Percentiles rank a stretch among this genome's conserved stretches.
phyloP scores from a whole-genome alignment of 2,329 filamentous ascomycete genomes.

The Cytospora piceicola region DNA sequence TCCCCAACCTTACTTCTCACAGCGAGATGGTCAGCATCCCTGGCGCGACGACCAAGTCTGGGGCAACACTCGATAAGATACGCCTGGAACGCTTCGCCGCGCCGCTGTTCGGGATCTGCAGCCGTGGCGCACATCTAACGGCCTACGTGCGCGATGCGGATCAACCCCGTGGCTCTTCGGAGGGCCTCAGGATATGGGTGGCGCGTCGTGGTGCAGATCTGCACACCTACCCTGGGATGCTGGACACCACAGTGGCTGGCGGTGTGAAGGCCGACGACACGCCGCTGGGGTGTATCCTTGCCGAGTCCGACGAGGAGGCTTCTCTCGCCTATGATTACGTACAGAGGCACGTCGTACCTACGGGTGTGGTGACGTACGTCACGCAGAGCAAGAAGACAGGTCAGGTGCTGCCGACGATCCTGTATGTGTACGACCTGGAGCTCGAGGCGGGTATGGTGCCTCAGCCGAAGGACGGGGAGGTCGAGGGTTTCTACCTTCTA shows the following conservation, averaged over 20 bases:
- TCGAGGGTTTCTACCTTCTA: constrained; percentile 74
- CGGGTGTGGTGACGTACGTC: constrained; percentile 40
- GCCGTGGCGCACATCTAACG: constrained; percentile 69
- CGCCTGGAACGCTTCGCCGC: constrained; percentile 64
- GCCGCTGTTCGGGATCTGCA: constrained; percentile 68
- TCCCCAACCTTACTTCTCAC: constrained; percentile 45
- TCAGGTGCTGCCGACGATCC: constrained; percentile 40
- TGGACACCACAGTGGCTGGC: constrained; percentile 82
- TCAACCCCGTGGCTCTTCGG: background rate
- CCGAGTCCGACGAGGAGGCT: constrained; percentile 76
- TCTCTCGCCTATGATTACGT: constrained; percentile 41
- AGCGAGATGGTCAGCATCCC: constrained; percentile 49
- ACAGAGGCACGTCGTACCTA: constrained; percentile 32
- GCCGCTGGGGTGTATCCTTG: constrained; percentile 69
- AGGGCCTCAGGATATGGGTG: constrained; percentile 69
- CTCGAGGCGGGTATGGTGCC: constrained; percentile 61
- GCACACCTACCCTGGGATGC: constrained; percentile 72
- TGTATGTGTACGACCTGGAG: constrained; percentile 78
- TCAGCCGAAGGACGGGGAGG: constrained; percentile 75
- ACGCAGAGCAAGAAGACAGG: constrained; percentile 11
- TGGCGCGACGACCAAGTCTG: constrained; percentile 37
- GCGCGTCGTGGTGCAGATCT: constrained; percentile 68
- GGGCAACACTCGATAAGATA: background rate
- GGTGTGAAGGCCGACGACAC: constrained; percentile 70
- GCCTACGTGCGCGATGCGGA: constrained; percentile 51